A percentile compares a stretch with the other conserved stretches of the same genome.
These are phyloP conservation scores for Flaveria floridana DNA, from an alignment of 140 eudicot species.

Conservation along the genomic window DNA sequence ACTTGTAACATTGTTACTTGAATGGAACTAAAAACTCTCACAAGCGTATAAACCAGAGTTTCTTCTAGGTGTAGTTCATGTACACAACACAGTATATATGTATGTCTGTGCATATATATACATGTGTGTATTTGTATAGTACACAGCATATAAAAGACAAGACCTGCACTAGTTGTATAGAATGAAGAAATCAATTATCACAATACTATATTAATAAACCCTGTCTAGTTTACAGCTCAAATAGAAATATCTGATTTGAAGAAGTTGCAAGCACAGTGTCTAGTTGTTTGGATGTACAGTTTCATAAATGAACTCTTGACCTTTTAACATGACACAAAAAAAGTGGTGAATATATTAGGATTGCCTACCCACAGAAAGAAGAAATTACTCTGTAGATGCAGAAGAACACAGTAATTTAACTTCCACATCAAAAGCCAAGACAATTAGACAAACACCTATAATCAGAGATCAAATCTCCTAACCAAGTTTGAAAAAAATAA, in stretches of 20 bases:
- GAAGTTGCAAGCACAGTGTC: constrained; percentile 15
- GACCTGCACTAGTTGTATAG: background rate
- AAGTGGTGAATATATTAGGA: background rate
- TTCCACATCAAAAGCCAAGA: constrained; percentile 5
- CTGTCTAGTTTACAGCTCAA: constrained; percentile 4
- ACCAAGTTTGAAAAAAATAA: background rate
- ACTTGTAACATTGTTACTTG: background rate
- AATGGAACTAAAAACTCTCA: background rate
- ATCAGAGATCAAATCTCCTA: constrained; percentile 12
- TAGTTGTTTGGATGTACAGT: constrained; percentile 16
- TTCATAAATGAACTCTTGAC: constrained; percentile 5
- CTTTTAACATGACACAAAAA: constrained; percentile 10
- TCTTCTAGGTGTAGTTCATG: too few relatives aligned
- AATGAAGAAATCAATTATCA: background rate
- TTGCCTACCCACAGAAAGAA: constrained; percentile 15
- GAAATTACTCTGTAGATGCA: constrained; percentile 7
- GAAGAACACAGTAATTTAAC: background rate
- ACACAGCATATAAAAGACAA: background rate
- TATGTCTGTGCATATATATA: too few relatives aligned
- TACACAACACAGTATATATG: background rate
- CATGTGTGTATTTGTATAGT: too few relatives aligned
- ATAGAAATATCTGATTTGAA: background rate
- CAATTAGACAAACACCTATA: background rate
- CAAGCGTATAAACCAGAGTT: background rate
- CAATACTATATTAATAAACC: background rate